Percentiles rank a stretch among this genome's conserved stretches.
Evolutionary conservation across 2,329 filamentous ascomycete genomes (phyloP).

Genomic region (Aspergillus brasiliensis): DNA sequence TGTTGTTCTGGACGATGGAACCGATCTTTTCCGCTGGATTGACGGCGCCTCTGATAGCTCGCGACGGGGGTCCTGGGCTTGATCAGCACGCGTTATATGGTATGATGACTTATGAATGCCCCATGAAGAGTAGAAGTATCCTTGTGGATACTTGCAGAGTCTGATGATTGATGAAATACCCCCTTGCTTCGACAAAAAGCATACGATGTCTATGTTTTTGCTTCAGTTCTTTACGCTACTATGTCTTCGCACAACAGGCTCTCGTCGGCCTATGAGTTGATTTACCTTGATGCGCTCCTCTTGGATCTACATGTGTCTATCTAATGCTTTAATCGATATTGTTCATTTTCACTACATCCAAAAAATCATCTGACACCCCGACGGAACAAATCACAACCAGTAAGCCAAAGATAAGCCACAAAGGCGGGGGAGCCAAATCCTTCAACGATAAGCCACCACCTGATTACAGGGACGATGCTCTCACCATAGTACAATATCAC

Average conservation of each 20-base stretch:
- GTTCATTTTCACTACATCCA: neutral
- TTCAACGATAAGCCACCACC: no score
- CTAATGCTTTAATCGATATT: neutral
- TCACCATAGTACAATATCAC: no score
- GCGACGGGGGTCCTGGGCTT: neutral
- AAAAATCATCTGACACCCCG: neutral
- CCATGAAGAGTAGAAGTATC: neutral
- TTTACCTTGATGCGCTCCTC: neutral
- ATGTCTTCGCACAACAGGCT: neutral
- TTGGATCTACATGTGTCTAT: neutral
- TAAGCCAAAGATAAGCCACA: no score
- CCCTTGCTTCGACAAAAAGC: neutral
- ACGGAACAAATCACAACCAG: no score
- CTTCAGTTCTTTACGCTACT: neutral
- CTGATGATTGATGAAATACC: constrained; percentile 1
- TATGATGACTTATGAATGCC: constrained; percentile 2
- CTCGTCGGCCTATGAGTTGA: neutral
- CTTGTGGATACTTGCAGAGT: neutral
- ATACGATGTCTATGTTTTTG: neutral
- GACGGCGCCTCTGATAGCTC: neutral
- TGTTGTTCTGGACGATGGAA: constrained; percentile 8
- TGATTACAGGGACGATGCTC: no score
- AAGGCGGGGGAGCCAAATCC: no score
- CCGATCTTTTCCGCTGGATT: constrained; percentile 5
- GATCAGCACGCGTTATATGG: neutral